Conservation (phyloP, 306 rosid species). For the Prunus mira region DNA sequence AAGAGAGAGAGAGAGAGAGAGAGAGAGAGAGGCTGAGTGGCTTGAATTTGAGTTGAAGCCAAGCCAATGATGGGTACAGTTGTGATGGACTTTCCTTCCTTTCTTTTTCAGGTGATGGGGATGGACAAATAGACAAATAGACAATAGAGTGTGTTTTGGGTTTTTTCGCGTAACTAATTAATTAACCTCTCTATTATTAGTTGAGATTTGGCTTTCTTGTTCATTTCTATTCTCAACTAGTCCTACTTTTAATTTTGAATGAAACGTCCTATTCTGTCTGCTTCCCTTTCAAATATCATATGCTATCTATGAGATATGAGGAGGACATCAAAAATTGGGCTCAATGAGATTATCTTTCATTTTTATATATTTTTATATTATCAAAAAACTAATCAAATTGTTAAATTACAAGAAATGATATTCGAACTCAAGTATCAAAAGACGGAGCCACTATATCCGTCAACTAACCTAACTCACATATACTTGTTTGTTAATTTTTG, state of each 20-base stretch:
- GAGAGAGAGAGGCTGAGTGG: neutral
- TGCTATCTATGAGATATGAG: neutral
- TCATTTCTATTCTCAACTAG: neutral
- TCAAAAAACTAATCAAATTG: too few relatives aligned
- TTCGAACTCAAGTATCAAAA: too few relatives aligned
- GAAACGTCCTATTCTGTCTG: neutral
- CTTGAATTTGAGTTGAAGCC: neutral
- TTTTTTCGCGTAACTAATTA: too few relatives aligned
- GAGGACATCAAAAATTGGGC: neutral
- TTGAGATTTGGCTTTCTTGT: neutral
- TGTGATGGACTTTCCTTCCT: neutral
- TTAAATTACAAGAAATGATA: too few relatives aligned
- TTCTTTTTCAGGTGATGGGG: neutral
- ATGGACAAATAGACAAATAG: neutral
- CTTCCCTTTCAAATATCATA: neutral
- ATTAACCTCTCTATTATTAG: neutral
- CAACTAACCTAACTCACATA: too few relatives aligned
- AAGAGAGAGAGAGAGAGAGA: neutral
- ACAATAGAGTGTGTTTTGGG: neutral
- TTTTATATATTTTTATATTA: neutral
- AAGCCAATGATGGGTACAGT: constrained; percentile 8
- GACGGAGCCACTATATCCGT: accelerated
- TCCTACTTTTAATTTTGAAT: neutral
- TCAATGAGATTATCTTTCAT: neutral
- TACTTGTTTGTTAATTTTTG: too few relatives aligned